These are phyloP conservation scores for Yamadazyma dushanensis DNA, from an alignment of 1,139 yeast genomes.

Conservation along the genomic window DNA sequence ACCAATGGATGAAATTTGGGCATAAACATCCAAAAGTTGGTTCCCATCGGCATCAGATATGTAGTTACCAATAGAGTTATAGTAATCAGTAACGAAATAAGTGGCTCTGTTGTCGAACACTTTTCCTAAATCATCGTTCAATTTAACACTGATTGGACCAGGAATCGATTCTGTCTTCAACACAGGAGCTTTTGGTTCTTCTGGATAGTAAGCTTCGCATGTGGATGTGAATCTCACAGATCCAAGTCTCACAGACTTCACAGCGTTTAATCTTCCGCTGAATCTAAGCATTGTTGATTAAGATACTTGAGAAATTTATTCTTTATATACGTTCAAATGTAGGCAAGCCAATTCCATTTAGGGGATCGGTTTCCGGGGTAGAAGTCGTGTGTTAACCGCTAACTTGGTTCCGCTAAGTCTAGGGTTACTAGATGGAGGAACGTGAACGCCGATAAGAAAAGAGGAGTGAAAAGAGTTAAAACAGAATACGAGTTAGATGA, in stretches of 20 bases:
- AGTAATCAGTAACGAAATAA: slow-evolving; percentile 62
- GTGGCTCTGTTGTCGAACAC: slow-evolving; percentile 67
- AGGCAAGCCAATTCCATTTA: slow-evolving; percentile 2
- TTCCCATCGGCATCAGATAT: slow-evolving; percentile 70
- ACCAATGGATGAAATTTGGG: slow-evolving; percentile 70
- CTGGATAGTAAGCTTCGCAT: slow-evolving; percentile 39
- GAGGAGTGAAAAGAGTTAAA: no score
- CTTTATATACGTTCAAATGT: neutral
- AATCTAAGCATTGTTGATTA: slow-evolving; percentile 5
- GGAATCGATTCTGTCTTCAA: slow-evolving; percentile 52
- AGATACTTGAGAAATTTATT: neutral
- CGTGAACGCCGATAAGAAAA: no score
- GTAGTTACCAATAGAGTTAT: slow-evolving; percentile 62
- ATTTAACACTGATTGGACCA: slow-evolving; percentile 55
- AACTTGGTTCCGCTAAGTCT: no score
- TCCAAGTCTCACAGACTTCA: slow-evolving; percentile 2
- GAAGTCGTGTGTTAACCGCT: slow-evolving; percentile 1
- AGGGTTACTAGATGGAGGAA: no score
- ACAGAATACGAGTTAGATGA: no score
- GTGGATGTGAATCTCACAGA: slow-evolving; percentile 13
- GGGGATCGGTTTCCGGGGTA: slow-evolving; percentile 16
- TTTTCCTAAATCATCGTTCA: slow-evolving; percentile 49
- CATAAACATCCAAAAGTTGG: slow-evolving; percentile 57
- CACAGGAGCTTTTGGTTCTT: slow-evolving; percentile 54
- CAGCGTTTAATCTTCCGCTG: neutral